Base-by-base conservation (phyloP, 208 protist genomes). In the Trypanosoma cruzi region DNA sequence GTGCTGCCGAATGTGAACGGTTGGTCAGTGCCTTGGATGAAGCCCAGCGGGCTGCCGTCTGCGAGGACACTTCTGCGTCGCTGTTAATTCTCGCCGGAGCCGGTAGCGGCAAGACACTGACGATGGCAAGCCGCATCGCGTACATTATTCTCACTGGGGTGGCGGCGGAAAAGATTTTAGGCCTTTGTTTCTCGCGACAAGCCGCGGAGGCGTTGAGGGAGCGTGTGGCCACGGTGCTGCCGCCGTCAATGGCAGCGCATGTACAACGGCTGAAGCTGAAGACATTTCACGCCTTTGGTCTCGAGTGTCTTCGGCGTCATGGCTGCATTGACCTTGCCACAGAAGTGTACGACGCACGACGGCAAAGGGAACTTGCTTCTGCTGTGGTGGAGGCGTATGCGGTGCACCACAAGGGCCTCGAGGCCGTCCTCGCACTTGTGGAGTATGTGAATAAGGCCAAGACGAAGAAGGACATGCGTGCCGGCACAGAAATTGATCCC, bases 101-200 rank as follows among this genome's bases (percentile, higher is more conserved):
- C 1, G 91, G 91, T n/a, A 94, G 88, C 56, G 91, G 91, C 20
- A 96, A 96, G 57, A 96, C 91, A 44, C 88, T 92, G 64, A 93
- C 91, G 31, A 93, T 96, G 82, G 88, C 88, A 0, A 73, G 72
- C 22, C 88, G 91, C 24, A 84, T 96, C 22, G 88, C 80, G 6
- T 85, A 76, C 52, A 63, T 94, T 3, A 67, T 96, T 55, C 32
- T 79, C 32, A 54, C 50, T 10, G 77, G 75, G 32, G 84, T 96
- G n/a, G 74, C 81, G n/a, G 64, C 85, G 20, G 61, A 72, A 18
- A 26, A 65, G 34, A 82, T 96, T 26, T 73, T 96, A n/a, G 86
- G 82, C 26, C 82, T 96, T 32, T 93, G 88, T 62, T 96, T 96
- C 67, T 92, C 91, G 16, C 84, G 91, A 8, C 85, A 94, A 37